Conservation (phyloP, 805 yeast species). For the Debaryomyces maramus region DNA sequence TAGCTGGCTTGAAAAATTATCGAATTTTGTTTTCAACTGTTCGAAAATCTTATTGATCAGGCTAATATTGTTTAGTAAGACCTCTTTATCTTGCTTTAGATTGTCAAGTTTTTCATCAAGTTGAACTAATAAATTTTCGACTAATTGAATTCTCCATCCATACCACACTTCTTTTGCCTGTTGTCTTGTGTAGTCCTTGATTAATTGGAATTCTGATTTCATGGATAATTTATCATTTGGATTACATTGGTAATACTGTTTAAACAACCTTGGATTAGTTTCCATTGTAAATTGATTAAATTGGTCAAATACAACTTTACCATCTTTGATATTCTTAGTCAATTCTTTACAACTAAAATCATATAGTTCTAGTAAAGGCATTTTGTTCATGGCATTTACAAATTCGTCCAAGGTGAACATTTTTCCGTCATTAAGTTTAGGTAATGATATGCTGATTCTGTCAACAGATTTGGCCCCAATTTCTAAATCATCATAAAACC, state of each 20-base stretch:
- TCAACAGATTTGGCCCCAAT: constrained; percentile 27
- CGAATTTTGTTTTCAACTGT: constrained; percentile 10
- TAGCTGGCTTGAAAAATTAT: constrained; percentile 16
- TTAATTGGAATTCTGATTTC: constrained; percentile 48
- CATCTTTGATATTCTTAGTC: constrained; percentile 49
- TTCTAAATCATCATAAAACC: constrained; percentile 48
- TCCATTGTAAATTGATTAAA: constrained; percentile 46
- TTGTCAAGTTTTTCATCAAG: constrained; percentile 21
- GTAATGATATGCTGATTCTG: constrained; percentile 21
- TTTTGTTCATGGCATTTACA: constrained; percentile 36
- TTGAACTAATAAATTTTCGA: constrained; percentile 44
- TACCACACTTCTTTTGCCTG: constrained; percentile 61
- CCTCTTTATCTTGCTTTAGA: constrained; percentile 19
- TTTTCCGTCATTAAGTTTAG: constrained; percentile 6
- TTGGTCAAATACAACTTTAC: constrained; percentile 46
- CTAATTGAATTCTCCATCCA: constrained; percentile 57
- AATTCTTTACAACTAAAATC: constrained; percentile 57
- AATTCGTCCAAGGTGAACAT: constrained; percentile 31
- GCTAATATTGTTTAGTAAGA: constrained; percentile 12
- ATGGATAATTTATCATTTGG: constrained; percentile 39
- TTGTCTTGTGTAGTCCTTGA: constrained; percentile 51
- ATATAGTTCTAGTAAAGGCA: constrained; percentile 48
- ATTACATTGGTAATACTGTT: constrained; percentile 45
- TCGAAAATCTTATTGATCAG: constrained; percentile 9
- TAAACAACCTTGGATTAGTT: constrained; percentile 51